Percentiles rank a stretch among this genome's conserved stretches.
Evolutionary conservation across 176 grass and related monocot genomes (phyloP).

Genomic region (Zizania latifolia): DNA sequence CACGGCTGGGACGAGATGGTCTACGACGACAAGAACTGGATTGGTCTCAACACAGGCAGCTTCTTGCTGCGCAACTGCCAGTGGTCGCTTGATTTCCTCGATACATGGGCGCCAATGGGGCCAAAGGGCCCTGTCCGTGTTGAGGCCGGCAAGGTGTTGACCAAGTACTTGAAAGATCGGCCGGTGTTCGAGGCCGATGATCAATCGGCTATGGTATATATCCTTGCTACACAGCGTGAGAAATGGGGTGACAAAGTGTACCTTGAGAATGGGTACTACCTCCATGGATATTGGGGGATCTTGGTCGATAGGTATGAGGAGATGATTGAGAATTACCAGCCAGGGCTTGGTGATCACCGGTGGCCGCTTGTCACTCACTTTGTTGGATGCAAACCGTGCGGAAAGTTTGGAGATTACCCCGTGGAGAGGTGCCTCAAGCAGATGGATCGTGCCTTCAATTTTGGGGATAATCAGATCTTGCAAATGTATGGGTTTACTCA

Average conservation of each 20-base stretch:
- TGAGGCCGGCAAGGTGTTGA: slow-evolving; percentile 79
- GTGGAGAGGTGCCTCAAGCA: slow-evolving; percentile 96
- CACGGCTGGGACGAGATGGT: slow-evolving; percentile 99
- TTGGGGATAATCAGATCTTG: slow-evolving; percentile 96
- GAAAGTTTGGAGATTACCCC: slow-evolving; percentile 92
- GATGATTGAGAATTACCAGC: slow-evolving; percentile 96
- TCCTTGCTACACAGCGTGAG: slow-evolving; percentile 80
- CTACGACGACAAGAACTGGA: slow-evolving; percentile 95
- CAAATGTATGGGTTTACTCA: slow-evolving; percentile 96
- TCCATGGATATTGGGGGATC: slow-evolving; percentile 98
- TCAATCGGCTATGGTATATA: slow-evolving; percentile 97
- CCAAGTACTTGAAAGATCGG: slow-evolving; percentile 78
- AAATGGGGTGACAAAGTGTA: slow-evolving; percentile 86
- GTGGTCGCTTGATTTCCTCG: slow-evolving; percentile 96
- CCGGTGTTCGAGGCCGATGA: slow-evolving; percentile 99
- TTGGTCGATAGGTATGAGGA: slow-evolving; percentile 93
- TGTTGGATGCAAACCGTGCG: slow-evolving; percentile 95
- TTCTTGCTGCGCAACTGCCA: slow-evolving; percentile 93
- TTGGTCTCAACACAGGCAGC: slow-evolving; percentile 95
- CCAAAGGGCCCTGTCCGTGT: slow-evolving; percentile 84
- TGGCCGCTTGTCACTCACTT: slow-evolving; percentile 98
- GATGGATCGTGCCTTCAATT: slow-evolving; percentile 97
- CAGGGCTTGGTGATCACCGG: slow-evolving; percentile 91
- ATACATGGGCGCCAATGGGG: slow-evolving; percentile 94
- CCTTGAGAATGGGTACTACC: slow-evolving; percentile 92